These are phyloP conservation scores for Hypoxylon rickii DNA, from an alignment of 495 filamentous ascomycete genomes.

Conservation along the genomic window DNA sequence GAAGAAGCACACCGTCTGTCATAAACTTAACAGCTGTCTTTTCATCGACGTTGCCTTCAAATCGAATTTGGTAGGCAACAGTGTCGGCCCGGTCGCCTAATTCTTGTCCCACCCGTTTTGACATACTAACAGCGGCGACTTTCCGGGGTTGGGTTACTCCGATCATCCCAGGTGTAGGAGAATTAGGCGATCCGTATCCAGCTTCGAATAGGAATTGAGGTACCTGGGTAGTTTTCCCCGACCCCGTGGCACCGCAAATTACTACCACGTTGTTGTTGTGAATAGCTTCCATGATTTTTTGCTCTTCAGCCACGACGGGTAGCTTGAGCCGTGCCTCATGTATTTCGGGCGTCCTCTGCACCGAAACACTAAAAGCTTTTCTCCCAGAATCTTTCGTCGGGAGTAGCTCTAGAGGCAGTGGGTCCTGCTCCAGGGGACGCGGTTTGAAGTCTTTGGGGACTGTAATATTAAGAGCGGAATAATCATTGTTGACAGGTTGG, in stretches of 20 bases:
- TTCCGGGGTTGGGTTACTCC: conserved; percentile 93
- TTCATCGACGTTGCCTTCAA: conserved; percentile 79
- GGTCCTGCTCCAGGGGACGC: conserved; percentile 70
- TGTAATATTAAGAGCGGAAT: conserved; percentile 46
- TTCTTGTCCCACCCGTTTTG: conserved; percentile 86
- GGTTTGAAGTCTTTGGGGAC: conserved; percentile 59
- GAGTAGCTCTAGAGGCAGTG: conserved; percentile 73
- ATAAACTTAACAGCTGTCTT: conserved; percentile 98
- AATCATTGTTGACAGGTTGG: conserved; percentile 39
- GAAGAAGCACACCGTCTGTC: conserved; percentile 95
- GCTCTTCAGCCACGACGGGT: conserved; percentile 92
- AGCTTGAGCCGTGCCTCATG: conserved; percentile 78
- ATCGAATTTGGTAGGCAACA: conserved; percentile 94
- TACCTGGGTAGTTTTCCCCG: conserved; percentile 95
- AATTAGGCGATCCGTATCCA: conserved; percentile 79
- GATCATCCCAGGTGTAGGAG: conserved; percentile 86
- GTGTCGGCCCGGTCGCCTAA: conserved; percentile 68
- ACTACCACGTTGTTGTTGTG: conserved; percentile 85
- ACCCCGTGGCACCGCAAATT: conserved; percentile 94
- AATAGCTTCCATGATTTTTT: conserved; percentile 98
- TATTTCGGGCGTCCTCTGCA: conserved; percentile 72
- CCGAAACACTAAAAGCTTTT: conserved; percentile 76
- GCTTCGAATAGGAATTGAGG: conserved; percentile 95
- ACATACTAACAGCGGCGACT: conserved; percentile 87
- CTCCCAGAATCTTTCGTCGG: conserved; percentile 64